A percentile compares a stretch with the other conserved stretches of the same genome.
Evolutionary conservation across 352 stramenopile genomes (phyloP).

Genomic region (Pythium folliculosum): DNA sequence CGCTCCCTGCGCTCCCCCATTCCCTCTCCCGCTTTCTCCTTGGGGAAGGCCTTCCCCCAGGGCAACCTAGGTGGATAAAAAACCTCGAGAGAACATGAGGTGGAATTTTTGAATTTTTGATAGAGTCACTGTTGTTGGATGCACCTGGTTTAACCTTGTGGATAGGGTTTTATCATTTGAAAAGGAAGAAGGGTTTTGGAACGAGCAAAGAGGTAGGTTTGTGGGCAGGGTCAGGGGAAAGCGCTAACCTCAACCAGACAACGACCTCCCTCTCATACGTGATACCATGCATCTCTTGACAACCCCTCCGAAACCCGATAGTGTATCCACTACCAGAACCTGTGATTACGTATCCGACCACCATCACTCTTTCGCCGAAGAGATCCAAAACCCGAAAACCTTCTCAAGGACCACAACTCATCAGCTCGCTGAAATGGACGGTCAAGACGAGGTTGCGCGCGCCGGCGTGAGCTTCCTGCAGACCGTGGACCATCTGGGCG

Average conservation of each 20-base stretch:
- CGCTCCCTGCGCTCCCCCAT: slow-evolving; percentile 22
- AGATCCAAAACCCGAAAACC: too few relatives aligned
- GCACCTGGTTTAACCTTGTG: slow-evolving; percentile 1
- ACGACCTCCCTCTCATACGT: slow-evolving; percentile 1
- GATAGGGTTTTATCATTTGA: slow-evolving; percentile 7
- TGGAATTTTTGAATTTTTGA: slow-evolving; percentile 19
- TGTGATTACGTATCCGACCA: background rate
- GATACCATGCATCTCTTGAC: slow-evolving; percentile 1
- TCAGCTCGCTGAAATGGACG: background rate
- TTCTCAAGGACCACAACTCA: too few relatives aligned
- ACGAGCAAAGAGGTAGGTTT: slow-evolving; percentile 23
- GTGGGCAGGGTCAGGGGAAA: slow-evolving; percentile 25
- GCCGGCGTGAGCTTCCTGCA: slow-evolving; percentile 27
- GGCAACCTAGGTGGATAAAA: slow-evolving; percentile 4
- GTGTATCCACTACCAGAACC: slow-evolving; percentile 7
- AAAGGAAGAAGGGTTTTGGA: slow-evolving; percentile 12
- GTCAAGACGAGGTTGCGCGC: background rate
- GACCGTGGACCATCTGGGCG: slow-evolving; percentile 32
- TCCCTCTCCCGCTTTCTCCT: slow-evolving; percentile 10
- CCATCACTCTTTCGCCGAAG: background rate
- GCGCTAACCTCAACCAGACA: slow-evolving; percentile 12
- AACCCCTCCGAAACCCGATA: background rate
- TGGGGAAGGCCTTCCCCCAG: background rate
- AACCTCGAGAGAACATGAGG: slow-evolving; percentile 12
- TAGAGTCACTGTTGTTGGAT: background rate